Conservation (phyloP, 2,329 filamentous ascomycete species). For the Colletotrichum trifolii region DNA sequence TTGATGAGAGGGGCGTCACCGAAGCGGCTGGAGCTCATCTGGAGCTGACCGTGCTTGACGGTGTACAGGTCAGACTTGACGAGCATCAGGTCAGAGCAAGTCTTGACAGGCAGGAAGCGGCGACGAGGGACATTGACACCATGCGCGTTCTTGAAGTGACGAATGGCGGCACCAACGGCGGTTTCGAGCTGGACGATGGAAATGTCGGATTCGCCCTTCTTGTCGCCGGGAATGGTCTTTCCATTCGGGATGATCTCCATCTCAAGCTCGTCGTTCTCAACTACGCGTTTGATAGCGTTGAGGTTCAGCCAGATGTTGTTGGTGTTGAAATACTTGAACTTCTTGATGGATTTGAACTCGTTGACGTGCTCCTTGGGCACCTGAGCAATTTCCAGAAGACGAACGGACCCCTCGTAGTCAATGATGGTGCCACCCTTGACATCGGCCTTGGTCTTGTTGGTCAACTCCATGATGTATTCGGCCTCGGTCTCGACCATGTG, state of each 20-base stretch:
- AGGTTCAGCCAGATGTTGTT: conserved; percentile 99
- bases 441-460: conserved; percentile 99
- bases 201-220: conserved; percentile 99
- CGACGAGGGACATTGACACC: conserved; percentile 98
- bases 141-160: conserved; percentile 98
- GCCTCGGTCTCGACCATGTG: conserved; percentile 98
- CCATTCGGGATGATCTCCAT: conserved; percentile 99
- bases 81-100: conserved; percentile 98
- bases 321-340: conserved; percentile 99
- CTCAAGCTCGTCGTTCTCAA: conserved; percentile 97
- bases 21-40: conserved; percentile 97
- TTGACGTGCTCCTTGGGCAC: conserved; percentile 99
- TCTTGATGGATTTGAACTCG: conserved; percentile 99
- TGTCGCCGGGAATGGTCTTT: conserved; percentile 98
- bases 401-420: conserved; percentile 96
- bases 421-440: conserved; percentile 99
- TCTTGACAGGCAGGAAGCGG: conserved; percentile 99
- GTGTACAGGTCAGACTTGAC: conserved; percentile 99
- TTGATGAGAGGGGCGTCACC: conserved; percentile 98
- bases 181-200: conserved; percentile 99
- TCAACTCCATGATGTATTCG: conserved; percentile 99
- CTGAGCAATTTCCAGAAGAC: conserved; percentile 97
- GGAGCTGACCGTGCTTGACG: conserved; percentile 96
- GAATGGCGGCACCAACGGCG: conserved; percentile 96
- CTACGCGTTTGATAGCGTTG: conserved; percentile 96